Conservation (phyloP, 495 filamentous ascomycete genomes). For the Choiromyces venosus region DNA sequence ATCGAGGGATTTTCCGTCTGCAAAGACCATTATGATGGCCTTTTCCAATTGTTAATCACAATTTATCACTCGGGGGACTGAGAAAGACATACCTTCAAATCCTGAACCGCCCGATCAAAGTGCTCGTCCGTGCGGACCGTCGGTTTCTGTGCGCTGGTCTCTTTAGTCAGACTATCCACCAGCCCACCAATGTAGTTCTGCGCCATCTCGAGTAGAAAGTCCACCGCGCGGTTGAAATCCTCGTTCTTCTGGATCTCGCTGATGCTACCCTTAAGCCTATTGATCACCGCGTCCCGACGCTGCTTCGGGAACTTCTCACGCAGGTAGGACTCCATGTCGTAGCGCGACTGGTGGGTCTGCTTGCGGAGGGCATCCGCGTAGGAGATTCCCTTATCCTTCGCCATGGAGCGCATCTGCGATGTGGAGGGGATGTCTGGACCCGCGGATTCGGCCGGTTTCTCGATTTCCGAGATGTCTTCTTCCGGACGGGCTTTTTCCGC, state of each 20-base stretch:
- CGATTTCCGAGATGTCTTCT: constrained; percentile 22
- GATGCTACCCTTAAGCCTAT: constrained; percentile 34
- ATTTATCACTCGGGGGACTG: neutral
- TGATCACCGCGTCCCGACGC: constrained; percentile 38
- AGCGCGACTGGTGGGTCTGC: constrained; percentile 22
- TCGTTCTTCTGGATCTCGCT: constrained; percentile 35
- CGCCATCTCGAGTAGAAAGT: constrained; percentile 36
- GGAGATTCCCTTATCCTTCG: constrained; percentile 32
- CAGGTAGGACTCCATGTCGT: constrained; percentile 39
- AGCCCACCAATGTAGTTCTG: constrained; percentile 19
- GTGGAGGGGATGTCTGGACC: constrained; percentile 7
- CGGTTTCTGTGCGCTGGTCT: constrained; percentile 14
- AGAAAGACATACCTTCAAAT: constrained; percentile 27
- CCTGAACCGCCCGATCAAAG: constrained; percentile 33
- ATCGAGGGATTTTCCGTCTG: constrained; percentile 34
- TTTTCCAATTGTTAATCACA: constrained; percentile 11
- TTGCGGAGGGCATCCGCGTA: constrained; percentile 19
- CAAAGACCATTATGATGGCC: constrained; percentile 40
- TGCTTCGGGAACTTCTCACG: constrained; percentile 41
- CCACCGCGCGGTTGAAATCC: constrained; percentile 38
- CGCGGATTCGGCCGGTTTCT: constrained; percentile 18
- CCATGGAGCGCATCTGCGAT: neutral
- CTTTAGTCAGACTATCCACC: constrained; percentile 22
- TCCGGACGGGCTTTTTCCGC: constrained; percentile 35
- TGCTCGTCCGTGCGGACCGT: constrained; percentile 35